These are phyloP conservation scores for Xylaria acuta DNA, from an alignment of 495 filamentous ascomycete species.

Conservation along the genomic window DNA sequence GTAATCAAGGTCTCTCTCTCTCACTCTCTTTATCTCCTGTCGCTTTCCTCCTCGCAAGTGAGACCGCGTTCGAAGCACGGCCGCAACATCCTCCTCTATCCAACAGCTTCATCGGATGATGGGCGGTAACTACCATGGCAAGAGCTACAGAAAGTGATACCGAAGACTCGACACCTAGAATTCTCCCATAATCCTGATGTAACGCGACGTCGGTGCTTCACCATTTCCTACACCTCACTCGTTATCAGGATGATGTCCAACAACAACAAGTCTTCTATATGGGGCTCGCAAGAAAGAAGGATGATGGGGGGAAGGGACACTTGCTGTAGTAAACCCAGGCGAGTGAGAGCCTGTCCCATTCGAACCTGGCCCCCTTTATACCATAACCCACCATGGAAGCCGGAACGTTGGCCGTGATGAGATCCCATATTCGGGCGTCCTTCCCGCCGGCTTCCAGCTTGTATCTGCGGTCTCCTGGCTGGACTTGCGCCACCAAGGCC, in stretches of 20 bases:
- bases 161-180: background rate
- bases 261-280: background rate
- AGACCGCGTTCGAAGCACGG: background rate
- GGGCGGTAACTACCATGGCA: background rate
- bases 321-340: slow-evolving; percentile 10
- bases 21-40: background rate
- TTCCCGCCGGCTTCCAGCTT: background rate
- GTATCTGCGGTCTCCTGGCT: background rate
- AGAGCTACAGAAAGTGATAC: background rate
- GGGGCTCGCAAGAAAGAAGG: background rate
- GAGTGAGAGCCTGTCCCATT: background rate
- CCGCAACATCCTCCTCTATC: background rate
- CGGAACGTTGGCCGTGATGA: background rate
- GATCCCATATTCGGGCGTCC: background rate
- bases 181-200: background rate
- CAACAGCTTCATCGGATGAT: background rate
- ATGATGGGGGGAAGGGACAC: background rate
- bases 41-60: background rate
- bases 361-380: background rate
- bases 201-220: background rate
- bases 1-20: background rate
- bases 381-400: background rate
- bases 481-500: background rate
- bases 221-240: background rate
- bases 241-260: background rate